Base-by-base conservation (phyloP, 1,139 yeast genomes). In the Candida albicans region DNA sequence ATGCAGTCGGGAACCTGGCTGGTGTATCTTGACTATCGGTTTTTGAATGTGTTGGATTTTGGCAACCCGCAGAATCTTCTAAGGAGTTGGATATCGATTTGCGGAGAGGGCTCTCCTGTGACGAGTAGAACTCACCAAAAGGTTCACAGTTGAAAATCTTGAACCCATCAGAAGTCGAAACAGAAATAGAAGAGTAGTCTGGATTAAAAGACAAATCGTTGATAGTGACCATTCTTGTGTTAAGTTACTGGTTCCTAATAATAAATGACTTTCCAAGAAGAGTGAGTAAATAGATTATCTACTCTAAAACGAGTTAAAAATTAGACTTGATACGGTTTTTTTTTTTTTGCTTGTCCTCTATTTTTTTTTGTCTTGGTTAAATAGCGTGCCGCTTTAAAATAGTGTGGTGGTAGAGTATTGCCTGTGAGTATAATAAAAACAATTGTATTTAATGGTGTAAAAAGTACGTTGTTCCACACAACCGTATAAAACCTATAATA, bases 131-230 rank as follows among this genome's bases (percentile, higher is more conserved):
- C 49, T 71, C 75, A 2, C 78, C 79, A 58, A 73, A 73, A 1
- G 79, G 79, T 46, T 73, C 78, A 48, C 75, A 69, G 52, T 73
- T 73, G 62, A 59, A 73, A 45, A 73, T 72, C 52, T 62, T 64
- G 52, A 69, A 69, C 41, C 58, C 58, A 28, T 54, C 52, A 7
- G 62, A 53, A 2, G 75, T 69, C 5, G 76, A 64, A 4, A 73
- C 56, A 15, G 75, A 63, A 27, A 73, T 57, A 47, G 75, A 70
- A 13, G 75, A 62, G 49, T 65, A 62, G 54, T 73, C 78, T 52
- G 73, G 77, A 52, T 73, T 73, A 57, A 73, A 71, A 6, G 73
- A 59, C 38, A 73, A 57, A 55, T 67, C 70, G 54, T 73, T 70
- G 42, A 73, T 69, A 39, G 43, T 45, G 11, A 27, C 42, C 47